A percentile compares a stretch with the other conserved stretches of the same genome.
Evolutionary conservation across 2,329 filamentous ascomycete species (phyloP).

Genomic region (Macroventuria anomochaeta): DNA sequence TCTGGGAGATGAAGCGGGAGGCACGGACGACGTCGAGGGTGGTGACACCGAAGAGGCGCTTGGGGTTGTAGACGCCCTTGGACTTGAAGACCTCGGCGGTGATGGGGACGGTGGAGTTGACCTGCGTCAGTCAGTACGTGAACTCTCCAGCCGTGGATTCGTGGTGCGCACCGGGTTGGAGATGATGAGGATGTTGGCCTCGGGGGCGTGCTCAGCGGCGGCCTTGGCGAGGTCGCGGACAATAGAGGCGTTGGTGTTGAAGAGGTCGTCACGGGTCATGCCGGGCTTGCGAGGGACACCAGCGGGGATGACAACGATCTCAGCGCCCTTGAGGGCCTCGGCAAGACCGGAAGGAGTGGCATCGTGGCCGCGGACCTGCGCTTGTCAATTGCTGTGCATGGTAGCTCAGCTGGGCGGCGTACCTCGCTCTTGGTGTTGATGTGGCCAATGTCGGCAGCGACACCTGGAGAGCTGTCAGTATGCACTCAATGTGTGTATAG

Average conservation of each 20-base stretch:
- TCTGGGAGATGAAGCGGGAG: conserved; percentile 94
- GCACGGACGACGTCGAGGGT: conserved; percentile 98
- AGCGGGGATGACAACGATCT: conserved; percentile 96
- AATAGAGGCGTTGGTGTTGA: conserved; percentile 99
- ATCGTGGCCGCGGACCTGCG: conserved; percentile 81
- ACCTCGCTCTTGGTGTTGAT: conserved; percentile 96
- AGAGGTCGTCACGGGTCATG: conserved; percentile 99
- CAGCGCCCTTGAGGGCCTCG: conserved; percentile 80
- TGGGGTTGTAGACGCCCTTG: conserved; percentile 96
- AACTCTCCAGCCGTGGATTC: background rate
- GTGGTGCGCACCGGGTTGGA: conserved; percentile 78
- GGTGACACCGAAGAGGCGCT: conserved; percentile 98
- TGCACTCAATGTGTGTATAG: background rate
- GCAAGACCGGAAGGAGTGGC: conserved; percentile 77
- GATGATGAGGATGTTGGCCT: conserved; percentile 97
- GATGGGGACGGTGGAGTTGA: conserved; percentile 99
- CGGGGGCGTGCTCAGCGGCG: conserved; percentile 82
- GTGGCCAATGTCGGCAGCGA: conserved; percentile 96
- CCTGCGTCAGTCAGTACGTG: conserved; percentile 50
- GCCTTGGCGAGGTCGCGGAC: conserved; percentile 98
- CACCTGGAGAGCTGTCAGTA: conserved; percentile 66
- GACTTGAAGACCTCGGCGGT: conserved; percentile 96
- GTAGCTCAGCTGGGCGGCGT: conserved; percentile 31
- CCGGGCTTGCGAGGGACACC: conserved; percentile 99
- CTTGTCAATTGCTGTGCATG: conserved; percentile 26